Conservation (phyloP, 2,329 filamentous ascomycete genomes). For the Alternaria consortialis region DNA sequence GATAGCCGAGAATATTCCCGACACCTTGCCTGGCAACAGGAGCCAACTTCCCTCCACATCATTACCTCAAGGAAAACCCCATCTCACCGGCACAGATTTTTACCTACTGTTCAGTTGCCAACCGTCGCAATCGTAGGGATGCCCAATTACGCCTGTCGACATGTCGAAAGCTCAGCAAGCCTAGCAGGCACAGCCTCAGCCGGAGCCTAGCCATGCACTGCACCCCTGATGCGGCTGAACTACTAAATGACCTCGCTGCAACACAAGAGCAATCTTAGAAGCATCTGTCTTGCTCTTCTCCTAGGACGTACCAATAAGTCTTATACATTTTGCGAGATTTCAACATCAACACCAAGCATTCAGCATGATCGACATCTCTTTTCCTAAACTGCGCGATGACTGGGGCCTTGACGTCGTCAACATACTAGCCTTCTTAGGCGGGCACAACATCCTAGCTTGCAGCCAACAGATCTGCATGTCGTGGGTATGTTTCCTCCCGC, state of each 20-base stretch:
- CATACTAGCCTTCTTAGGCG: slow-evolving; percentile 8
- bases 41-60: too few relatives aligned
- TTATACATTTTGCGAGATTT: background rate
- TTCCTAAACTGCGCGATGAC: background rate
- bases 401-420: slow-evolving; percentile 1
- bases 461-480: slow-evolving; percentile 12
- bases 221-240: background rate
- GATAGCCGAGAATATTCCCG: too few relatives aligned
- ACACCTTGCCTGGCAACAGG: too few relatives aligned
- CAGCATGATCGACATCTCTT: background rate
- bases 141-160: too few relatives aligned
- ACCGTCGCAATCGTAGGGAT: too few relatives aligned
- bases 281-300: background rate
- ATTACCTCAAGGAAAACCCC: too few relatives aligned
- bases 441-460: background rate
- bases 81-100: too few relatives aligned
- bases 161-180: too few relatives aligned
- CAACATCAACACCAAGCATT: background rate
- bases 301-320: background rate
- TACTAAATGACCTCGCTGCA: background rate
- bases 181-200: too few relatives aligned
- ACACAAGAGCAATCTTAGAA: background rate
- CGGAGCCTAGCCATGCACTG: background rate
- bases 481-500: background rate
- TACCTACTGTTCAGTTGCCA: too few relatives aligned